Percentiles rank a stretch among this genome's conserved stretches.
Conservation (phyloP, 176 grass and related monocot species). For the Paspalum notatum region DNA sequence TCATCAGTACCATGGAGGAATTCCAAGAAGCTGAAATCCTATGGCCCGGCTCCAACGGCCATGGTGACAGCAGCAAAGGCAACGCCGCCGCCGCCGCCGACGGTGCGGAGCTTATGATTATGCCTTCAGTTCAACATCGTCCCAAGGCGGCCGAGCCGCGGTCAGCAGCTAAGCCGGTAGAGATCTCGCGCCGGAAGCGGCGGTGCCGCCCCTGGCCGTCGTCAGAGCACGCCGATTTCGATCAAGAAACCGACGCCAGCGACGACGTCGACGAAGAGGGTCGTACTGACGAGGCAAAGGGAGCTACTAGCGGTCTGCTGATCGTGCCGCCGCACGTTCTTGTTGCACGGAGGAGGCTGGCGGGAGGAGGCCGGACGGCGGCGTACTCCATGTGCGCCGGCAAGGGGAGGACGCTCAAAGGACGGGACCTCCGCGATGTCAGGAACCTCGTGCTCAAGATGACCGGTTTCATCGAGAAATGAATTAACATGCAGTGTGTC, state of each 20-base stretch:
- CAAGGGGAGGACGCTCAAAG: slow-evolving; percentile 86
- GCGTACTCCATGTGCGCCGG: slow-evolving; percentile 73
- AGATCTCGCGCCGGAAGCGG: slow-evolving; percentile 44
- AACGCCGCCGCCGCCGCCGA: not conserved
- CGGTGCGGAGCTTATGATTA: not conserved
- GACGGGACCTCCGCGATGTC: slow-evolving; percentile 60
- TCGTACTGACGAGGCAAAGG: not conserved
- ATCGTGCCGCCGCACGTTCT: slow-evolving; percentile 59
- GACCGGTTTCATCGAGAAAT: slow-evolving; percentile 88
- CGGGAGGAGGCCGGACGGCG: slow-evolving; percentile 26
- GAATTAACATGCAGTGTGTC: not conserved
- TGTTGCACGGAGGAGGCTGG: slow-evolving; percentile 18
- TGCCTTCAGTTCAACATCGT: not conserved
- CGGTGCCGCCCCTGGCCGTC: slow-evolving; percentile 54
- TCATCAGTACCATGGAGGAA: slow-evolving; percentile 51
- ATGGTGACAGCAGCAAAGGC: not conserved
- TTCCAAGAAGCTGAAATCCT: slow-evolving; percentile 64
- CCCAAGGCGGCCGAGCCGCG: not conserved
- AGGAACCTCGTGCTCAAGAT: slow-evolving; percentile 65
- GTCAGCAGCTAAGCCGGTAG: slow-evolving; percentile 28
- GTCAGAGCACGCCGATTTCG: not conserved
- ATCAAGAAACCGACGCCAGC: not conserved
- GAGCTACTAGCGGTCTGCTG: not conserved
- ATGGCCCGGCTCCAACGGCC: slow-evolving; percentile 37
- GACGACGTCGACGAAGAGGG: not conserved